Base-by-base conservation (phyloP, 305 asterid species). In the Rubia balearica region DNA sequence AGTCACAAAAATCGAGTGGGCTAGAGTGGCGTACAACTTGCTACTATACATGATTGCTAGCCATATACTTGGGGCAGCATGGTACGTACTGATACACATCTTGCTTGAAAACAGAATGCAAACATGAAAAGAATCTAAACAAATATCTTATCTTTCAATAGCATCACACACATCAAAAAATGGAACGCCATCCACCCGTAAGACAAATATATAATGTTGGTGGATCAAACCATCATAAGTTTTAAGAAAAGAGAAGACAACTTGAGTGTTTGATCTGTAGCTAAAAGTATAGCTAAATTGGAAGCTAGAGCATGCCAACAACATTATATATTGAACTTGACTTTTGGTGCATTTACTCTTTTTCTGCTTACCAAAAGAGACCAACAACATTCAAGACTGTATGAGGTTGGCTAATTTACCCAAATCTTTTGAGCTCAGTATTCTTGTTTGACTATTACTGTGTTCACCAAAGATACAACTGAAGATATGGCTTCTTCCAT, bases 101-200 rank as follows among this genome's bases (percentile, higher is more conserved):
- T n/a, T n/a, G n/a, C n/a, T n/a, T n/a, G n/a, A n/a, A n/a, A n/a
- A n/a, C n/a, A n/a, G n/a, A n/a, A n/a, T n/a, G n/a, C n/a, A n/a
- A n/a, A n/a, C n/a, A n/a, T n/a, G n/a, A n/a, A n/a, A n/a, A n/a
- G n/a, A n/a, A n/a, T n/a, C n/a, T n/a, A n/a, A n/a, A n/a, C n/a
- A n/a, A n/a, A n/a, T n/a, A n/a, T n/a, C n/a, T n/a, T n/a, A n/a
- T n/a, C n/a, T n/a, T n/a, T n/a, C n/a, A n/a, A n/a, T n/a, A n/a
- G n/a, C n/a, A n/a, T n/a, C n/a, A n/a, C n/a, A n/a, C n/a, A n/a
- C 30, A 57, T 83, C 85, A 36, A 83, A 87, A 12, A 82, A 81
- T 59, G 97, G 85, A 74, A 85, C 80, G 56, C 69, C 92, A 73
- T 93, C 97, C 75, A 90, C 96, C 98, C 90, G 80, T 61, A 69